Evolutionary conservation across 2,329 filamentous ascomycete genomes (phyloP).

Genomic region (Colletotrichum noveboracense): DNA sequence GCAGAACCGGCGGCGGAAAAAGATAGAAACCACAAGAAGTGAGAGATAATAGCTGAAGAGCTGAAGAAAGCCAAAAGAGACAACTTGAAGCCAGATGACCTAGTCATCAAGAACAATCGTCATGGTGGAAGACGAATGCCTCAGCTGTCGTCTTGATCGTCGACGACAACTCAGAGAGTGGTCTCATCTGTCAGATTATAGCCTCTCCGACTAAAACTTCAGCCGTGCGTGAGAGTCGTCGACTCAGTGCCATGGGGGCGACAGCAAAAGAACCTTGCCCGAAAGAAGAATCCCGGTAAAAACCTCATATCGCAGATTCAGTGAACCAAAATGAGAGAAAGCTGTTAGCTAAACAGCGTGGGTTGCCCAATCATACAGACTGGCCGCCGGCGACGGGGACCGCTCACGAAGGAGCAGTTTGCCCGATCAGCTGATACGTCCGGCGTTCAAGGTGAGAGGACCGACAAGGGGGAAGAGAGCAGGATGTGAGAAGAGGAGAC

Average conservation of each 20-base stretch:
- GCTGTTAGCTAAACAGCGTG: constrained; percentile 12
- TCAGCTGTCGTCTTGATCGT: neutral
- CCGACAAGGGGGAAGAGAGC: neutral
- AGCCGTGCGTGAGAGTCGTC: neutral
- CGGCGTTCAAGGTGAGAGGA: neutral
- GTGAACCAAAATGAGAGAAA: neutral
- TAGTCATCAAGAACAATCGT: neutral
- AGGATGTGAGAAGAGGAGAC: neutral
- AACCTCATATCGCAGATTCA: neutral
- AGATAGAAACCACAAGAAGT: neutral
- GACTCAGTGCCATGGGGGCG: neutral
- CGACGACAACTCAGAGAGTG: neutral
- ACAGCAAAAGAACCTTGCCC: neutral
- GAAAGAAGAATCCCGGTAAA: neutral
- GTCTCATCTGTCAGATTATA: neutral
- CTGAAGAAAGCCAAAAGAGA: neutral
- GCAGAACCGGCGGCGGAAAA: neutral
- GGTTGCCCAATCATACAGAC: constrained; percentile 3
- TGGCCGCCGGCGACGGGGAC: neutral
- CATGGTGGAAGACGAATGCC: neutral
- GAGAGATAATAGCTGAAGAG: neutral
- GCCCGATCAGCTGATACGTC: constrained; percentile 1
- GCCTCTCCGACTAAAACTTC: neutral
- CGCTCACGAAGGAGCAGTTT: neutral
- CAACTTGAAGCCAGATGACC: neutral